These are phyloP conservation scores for Solanum rostratum DNA, from an alignment of 257 asterid species.

Conservation along the genomic window DNA sequence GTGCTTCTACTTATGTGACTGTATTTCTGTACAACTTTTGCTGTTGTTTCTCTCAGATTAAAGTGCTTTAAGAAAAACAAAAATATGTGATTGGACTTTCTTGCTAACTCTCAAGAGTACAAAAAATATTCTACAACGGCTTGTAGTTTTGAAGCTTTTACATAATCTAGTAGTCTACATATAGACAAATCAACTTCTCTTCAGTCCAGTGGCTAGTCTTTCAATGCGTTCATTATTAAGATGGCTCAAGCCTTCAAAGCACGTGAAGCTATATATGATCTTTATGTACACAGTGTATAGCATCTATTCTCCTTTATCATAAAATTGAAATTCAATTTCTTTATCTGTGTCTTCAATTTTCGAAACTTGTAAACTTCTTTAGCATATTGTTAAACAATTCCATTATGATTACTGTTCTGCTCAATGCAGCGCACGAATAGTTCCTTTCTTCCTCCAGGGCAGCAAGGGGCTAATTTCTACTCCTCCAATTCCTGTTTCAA, in stretches of 20 bases:
- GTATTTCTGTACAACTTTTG: background rate
- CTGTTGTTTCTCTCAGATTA: background rate
- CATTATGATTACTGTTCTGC: background rate
- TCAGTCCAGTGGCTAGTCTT: background rate
- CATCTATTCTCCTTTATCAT: background rate
- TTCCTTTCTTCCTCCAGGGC: background rate
- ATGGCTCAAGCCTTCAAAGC: background rate
- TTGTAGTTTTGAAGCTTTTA: background rate
- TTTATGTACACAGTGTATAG: background rate
- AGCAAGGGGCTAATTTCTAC: background rate
- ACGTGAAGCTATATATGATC: background rate
- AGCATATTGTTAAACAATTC: background rate
- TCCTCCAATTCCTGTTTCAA: background rate
- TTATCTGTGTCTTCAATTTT: background rate
- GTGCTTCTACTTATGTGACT: background rate
- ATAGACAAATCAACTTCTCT: background rate
- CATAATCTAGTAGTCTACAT: background rate
- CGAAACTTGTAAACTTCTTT: background rate
- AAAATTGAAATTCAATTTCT: background rate
- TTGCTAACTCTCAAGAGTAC: background rate
- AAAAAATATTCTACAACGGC: background rate
- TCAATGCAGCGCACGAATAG: background rate
- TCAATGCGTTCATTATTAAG: background rate
- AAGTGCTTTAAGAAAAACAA: background rate
- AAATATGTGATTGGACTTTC: background rate